Base-by-base conservation (phyloP, 495 filamentous ascomycete genomes). In the Neurospora sublineolata region DNA sequence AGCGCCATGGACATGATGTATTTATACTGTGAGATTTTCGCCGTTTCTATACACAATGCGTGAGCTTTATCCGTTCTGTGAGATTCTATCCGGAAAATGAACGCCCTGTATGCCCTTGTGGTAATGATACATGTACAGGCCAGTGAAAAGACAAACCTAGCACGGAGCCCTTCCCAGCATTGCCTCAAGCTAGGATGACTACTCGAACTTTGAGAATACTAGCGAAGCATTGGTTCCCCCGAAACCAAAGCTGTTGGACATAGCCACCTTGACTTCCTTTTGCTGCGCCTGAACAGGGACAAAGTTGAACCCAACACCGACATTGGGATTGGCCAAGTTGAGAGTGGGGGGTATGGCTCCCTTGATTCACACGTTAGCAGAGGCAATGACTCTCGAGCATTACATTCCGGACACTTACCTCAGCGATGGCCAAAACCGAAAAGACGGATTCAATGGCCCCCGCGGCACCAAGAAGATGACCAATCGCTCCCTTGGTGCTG, bases 241-340 rank as follows among this genome's bases (percentile, higher is more conserved):
- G 83, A 99, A 99, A 1, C 95, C 95, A 85, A 99, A 99, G 77
- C 94, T 98, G 77, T 99, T 99, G 23, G 92, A 93, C 75, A 99
- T 73, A 39, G 90, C 91, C 36, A 94, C 91, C 71, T 90, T 85
- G 30, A 97, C 89, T 11, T 83, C 72, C 74, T 88, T 88, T 37
- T 90, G 78, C 77, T 97, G 94, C 3, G 92, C 84, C 38, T 84
- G 73, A 1, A 88, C 83, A 0, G 93, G 89, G 3, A 96, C 89
- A 81, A 97, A 94, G 80, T 99, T 97, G 84, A 93, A 97, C 70
- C 90, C 84, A 68, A 94, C 93, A 10, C 88, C 92, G 69, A 89
- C 83, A 33, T 87, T 86, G 27, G 89, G 82, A n/a, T 86, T 85
- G 4, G 89, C 82, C 18, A 98, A 82, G 71, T 97, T 97, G 46